These are phyloP conservation scores for Lipomyces kockii DNA, from an alignment of 805 yeast genomes.

Conservation along the genomic window DNA sequence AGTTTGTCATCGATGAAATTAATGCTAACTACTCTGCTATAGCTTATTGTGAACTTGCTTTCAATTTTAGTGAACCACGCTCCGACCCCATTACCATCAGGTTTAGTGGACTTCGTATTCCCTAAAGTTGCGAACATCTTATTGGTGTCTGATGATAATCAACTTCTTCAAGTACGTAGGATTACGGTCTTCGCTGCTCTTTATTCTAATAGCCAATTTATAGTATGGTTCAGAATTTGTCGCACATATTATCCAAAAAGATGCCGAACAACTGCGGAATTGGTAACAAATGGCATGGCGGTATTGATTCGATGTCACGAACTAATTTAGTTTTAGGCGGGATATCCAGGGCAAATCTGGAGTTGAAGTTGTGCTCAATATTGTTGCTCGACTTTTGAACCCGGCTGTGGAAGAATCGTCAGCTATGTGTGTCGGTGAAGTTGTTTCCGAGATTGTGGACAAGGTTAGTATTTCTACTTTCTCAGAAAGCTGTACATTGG, in stretches of 20 bases:
- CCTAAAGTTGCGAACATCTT: constrained; percentile 30
- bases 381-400: constrained; percentile 70
- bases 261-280: constrained; percentile 41
- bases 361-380: constrained; percentile 60
- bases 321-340: neutral
- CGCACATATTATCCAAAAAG: constrained; percentile 58
- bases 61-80: constrained; percentile 31
- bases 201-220: constrained; percentile 39
- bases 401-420: constrained; percentile 78
- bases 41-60: constrained; percentile 29
- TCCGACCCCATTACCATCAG: constrained; percentile 33
- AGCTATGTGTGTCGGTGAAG: constrained; percentile 74
- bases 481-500: neutral
- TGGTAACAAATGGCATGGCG: neutral
- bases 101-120: constrained; percentile 30
- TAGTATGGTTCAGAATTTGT: constrained; percentile 76
- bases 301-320: neutral
- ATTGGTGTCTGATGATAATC: constrained; percentile 29
- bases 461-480: constrained; percentile 39
- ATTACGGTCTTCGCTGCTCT: neutral
- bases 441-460: constrained; percentile 63
- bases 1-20: too few relatives aligned
- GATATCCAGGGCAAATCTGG: constrained; percentile 50
- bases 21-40: neutral
- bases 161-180: constrained; percentile 26